Evolutionary conservation across 768 basidiomycete species (phyloP), one percentile per base, ranked within the genome.

Genomic region (Strobilomyces confusus): DNA sequence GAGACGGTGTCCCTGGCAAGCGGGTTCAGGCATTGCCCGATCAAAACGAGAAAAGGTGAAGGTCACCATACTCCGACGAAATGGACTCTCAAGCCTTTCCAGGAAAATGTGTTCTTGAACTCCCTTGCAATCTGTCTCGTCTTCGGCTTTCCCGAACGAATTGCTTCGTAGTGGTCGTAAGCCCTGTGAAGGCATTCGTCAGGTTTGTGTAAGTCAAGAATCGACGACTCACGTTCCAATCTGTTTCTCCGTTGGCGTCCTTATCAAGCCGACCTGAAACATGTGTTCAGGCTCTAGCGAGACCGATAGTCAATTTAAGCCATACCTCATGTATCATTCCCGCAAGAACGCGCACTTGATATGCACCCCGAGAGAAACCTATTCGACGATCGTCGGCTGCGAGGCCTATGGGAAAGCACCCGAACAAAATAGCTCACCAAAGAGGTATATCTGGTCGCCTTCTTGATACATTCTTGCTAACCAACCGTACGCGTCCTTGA

Each of bases 351-450:
- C 76, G 67, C 0, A 72, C 73, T 49, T 73, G 69, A 54, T 74
- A 75, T 29, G 74, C 73, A 22, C 77, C 77, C 26, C 77, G 68
- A 29, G 76, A 77, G 54, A 79, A 79, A 26, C 70, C 70, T 71
- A 23, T 0, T 25, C 9, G 11, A 6, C 1, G 2, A 41, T 26
- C 3, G 25, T 48, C 13, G 43, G 14, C 25, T 12, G 13, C 40
- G 1, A 43, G 22, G 17, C 15, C 0, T 6, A 9, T 7, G 11
- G n/a, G 8, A 2, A 46, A 14, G 36, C 47, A 40, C 3, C 4
- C 15, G 32, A 29, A 8, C 29, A 8, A 29, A 29, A 29, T n/a
- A n/a, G 30, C 49, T 1, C 36, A 70, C 72, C 72, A 44, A 73
- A 73, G 17, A 73, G 59, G 51, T 62, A 73, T 50, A 74, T 72